Evolutionary conservation across 2,329 filamentous ascomycete genomes (phyloP).

Genomic region (Diaporthe humulicola): DNA sequence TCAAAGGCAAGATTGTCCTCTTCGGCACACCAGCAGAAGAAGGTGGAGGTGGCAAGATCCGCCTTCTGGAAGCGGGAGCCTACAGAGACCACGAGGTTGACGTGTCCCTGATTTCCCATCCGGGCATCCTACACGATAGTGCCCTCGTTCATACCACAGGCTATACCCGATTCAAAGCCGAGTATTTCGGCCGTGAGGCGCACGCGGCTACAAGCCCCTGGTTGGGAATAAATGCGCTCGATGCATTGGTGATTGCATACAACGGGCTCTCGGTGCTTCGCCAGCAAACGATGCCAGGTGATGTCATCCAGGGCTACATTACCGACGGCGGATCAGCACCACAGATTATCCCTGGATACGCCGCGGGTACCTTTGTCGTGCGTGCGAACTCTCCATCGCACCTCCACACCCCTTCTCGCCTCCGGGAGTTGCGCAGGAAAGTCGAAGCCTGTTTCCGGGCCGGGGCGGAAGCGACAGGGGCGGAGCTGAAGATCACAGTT

Average conservation of each 20-base stretch:
- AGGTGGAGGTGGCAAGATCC: conserved; percentile 57
- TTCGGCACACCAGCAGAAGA: conserved; percentile 65
- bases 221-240: conserved; percentile 71
- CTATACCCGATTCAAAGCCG: conserved; percentile 62
- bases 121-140: conserved; percentile 57
- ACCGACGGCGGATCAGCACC: conserved; percentile 64
- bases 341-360: conserved; percentile 68
- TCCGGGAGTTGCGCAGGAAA: conserved; percentile 55
- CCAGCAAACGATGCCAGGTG: conserved; percentile 67
- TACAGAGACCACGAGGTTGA: conserved; percentile 56
- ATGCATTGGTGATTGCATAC: conserved; percentile 65
- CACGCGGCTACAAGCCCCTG: conserved; percentile 71
- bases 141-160: conserved; percentile 66
- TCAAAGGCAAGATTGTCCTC: conserved; percentile 60
- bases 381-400: conserved; percentile 50
- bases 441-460: conserved; percentile 58
- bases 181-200: conserved; percentile 67
- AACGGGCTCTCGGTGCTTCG: conserved; percentile 64
- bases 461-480: conserved; percentile 59
- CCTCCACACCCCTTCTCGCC: conserved; percentile 50
- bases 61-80: conserved; percentile 58
- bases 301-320: conserved; percentile 65
- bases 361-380: conserved; percentile 59
- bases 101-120: conserved; percentile 57
- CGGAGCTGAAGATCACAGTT: conserved; percentile 57